phyloP scores from a whole-genome alignment of 2,329 filamentous ascomycete species.

The Fusarium goolgardi region DNA sequence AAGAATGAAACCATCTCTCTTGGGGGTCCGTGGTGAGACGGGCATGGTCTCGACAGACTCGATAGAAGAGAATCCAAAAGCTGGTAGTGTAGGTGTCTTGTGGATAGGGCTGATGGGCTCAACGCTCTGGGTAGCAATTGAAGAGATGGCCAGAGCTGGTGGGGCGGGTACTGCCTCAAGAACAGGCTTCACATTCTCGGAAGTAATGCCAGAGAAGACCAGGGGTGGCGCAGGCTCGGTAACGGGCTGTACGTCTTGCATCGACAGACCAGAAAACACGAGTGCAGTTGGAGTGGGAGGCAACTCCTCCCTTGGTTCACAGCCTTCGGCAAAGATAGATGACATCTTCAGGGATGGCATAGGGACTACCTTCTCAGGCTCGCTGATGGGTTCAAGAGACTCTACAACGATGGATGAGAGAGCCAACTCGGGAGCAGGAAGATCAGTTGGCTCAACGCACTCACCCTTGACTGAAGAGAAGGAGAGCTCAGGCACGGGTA shows the following conservation, averaged over 20 bases:
- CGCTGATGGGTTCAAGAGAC: conserved; percentile 49
- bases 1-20: conserved; percentile 67
- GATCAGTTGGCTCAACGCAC: conserved; percentile 42
- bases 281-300: conserved; percentile 43
- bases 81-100: conserved; percentile 42
- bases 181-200: conserved; percentile 54
- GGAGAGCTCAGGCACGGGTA: conserved; percentile 26
- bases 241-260: conserved; percentile 54
- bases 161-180: conserved; percentile 39
- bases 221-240: conserved; percentile 43
- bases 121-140: conserved; percentile 51
- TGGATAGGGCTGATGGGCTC: conserved; percentile 55
- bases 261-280: conserved; percentile 51
- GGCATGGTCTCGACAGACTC: conserved; percentile 61
- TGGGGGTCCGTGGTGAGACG: conserved; percentile 61
- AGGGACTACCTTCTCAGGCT: conserved; percentile 51
- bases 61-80: conserved; percentile 59
- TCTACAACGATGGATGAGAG: conserved; percentile 49
- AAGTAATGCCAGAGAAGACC: conserved; percentile 37
- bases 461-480: conserved; percentile 43
- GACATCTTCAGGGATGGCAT: conserved; percentile 47
- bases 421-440: conserved; percentile 42
- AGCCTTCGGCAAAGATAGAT: conserved; percentile 47
- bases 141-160: conserved; percentile 53
- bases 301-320: conserved; percentile 53